Evolutionary conservation across 192 early-diverging fungal genomes (phyloP), one percentile per base, ranked within the genome.

Genomic region (Thamnidium elegans): DNA sequence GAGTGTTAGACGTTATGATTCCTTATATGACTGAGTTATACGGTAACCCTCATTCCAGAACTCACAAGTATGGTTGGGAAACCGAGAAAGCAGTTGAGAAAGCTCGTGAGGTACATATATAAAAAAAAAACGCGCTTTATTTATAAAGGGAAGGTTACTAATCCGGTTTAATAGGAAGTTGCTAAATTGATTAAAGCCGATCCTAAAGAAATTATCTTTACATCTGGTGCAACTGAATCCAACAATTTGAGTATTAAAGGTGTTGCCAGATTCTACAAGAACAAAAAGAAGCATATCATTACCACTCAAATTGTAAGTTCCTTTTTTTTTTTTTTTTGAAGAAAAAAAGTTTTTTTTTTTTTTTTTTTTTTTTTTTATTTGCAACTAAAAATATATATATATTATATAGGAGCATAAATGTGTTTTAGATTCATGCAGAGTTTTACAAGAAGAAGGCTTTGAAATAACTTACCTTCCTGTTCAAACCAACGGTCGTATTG

Each of bases 51-150:
- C 96, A 98, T 72, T 96, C 94, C 55, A 81, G 96, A 71, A 98
- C 96, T 6, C 96, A 98, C 75, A 86, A 92, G 66, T 98, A 92
- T 72, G 96, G 96, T 44, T 98, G 96, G 96, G 96, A 98, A 61
- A 83, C 90, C 7, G 96, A 98, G 74, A 83, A 86, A 50, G 92
- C 85, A 23, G 90, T 96, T 3, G 96, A 98, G 63, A 71, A 76
- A 32, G 94, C 94, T 15, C 88, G 96, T 48, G 83, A 90, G 73
- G 89, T 90, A 86, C 14, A 34, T 62, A 51, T 52, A 43, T 21
- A 45, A 44, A 54, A 56, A 26, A 17, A 36, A 32, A 26, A 59
- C 9, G 56, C 36, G 4, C 3, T 39, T n/a, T 21, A 21, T 15
- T n/a, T 23, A 7, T 9, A 11, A 20, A 44, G 3, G 26, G 26